A percentile compares a stretch with the other conserved stretches of the same genome.
Evolutionary conservation across 257 asterid genomes (phyloP).

Genomic region (Forsythia viridissima): DNA sequence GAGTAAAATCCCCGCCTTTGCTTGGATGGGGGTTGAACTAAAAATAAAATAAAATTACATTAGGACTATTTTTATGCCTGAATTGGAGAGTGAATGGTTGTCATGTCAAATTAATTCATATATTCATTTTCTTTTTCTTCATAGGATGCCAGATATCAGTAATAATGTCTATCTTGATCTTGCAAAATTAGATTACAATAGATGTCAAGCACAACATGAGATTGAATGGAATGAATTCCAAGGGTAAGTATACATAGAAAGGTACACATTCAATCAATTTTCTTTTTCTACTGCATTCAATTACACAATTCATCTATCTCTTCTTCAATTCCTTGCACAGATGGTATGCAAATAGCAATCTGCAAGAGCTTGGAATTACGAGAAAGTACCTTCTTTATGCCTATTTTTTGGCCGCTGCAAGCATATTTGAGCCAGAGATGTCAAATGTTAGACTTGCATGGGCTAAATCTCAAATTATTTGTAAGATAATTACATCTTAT

Average conservation of each 20-base stretch:
- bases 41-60: not conserved
- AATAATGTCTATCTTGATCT: conserved; percentile 40
- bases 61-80: not conserved
- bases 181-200: conserved; percentile 46
- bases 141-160: conserved; percentile 46
- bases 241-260: conserved; percentile 13
- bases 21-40: too few relatives aligned
- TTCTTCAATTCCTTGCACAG: conserved; percentile 20
- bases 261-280: not conserved
- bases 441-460: conserved; percentile 42
- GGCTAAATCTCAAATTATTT: conserved; percentile 38
- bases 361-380: conserved; percentile 34
- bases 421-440: conserved; percentile 38
- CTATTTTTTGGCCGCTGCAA: conserved; percentile 45
- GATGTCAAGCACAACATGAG: conserved; percentile 56
- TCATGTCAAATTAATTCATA: too few relatives aligned
- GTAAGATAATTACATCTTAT: conserved; percentile 28
- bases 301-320: not conserved
- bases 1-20: too few relatives aligned
- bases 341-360: conserved; percentile 36
- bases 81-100: not conserved
- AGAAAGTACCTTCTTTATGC: conserved; percentile 30
- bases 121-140: not conserved
- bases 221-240: conserved; percentile 45
- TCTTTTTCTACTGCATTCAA: not conserved